Evolutionary conservation across 192 early-diverging fungal species (phyloP), one percentile per base, ranked within the genome.

Genomic region (Coemansia sp.): DNA sequence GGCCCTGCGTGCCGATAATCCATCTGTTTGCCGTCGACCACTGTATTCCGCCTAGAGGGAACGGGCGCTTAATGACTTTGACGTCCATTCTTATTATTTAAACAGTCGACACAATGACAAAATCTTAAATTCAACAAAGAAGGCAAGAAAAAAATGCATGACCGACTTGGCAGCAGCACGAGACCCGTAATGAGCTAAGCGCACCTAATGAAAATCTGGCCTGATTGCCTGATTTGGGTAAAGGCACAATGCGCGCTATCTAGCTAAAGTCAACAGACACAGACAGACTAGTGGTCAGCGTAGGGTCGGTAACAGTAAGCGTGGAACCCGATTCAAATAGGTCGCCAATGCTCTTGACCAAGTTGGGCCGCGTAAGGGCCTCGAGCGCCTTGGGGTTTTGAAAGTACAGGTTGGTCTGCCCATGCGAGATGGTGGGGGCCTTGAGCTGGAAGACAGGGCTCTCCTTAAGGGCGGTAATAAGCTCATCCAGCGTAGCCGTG

Each of bases 401-500:
- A 90, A 96, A 93, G 75, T 95, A 99, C 56, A 99, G 74, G 11
- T 85, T 88, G 53, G 74, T 86, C 14, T 76, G 70, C 3, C 70
- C 81, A 40, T 75, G 62, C 1, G 84, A 79, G 21, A 99, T 84
- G 66, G 90, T 92, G 14, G 97, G 97, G 33, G 86, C 86, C 72
- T 92, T 95, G 69, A 99, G 85, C 85, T 94, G 95, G 60, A 91
- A 82, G 59, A 88, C 87, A 29, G 78, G 84, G 45, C 86, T 85
- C 57, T 93, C 95, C 70, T 90, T 83, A 7, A 99, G 84, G 64
- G 79, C 72, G 2, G 95, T 92, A 37, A 98, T 90, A 21, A 99
- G 84, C 1, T 98, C 93, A 56, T 90, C 86, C 35, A 99, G 72
- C 1, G 88, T 94, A 65, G 83, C 79, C 4, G 78, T 66, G 2